Percentiles rank a stretch among this genome's conserved stretches.
Conservation (phyloP, 2,329 filamentous ascomycete species). For the Colletotrichum sp. region DNA sequence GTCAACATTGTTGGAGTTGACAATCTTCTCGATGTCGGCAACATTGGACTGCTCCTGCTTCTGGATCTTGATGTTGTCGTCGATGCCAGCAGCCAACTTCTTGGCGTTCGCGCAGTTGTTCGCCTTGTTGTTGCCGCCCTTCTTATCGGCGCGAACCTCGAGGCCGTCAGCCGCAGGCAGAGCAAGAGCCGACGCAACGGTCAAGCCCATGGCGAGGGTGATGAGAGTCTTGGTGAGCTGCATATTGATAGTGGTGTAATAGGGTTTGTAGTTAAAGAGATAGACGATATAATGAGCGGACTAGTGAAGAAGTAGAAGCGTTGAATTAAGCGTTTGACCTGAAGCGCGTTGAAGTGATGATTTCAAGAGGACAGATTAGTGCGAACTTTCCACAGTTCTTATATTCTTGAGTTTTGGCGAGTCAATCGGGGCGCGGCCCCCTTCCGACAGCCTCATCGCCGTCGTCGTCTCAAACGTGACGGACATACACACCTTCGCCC, state of each 20-base stretch:
- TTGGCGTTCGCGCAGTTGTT: constrained; percentile 19
- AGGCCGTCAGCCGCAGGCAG: background rate
- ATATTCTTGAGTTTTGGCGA: background rate
- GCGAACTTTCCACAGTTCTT: background rate
- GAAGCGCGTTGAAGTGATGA: background rate
- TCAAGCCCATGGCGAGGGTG: background rate
- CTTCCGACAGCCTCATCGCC: background rate
- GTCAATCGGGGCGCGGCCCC: background rate
- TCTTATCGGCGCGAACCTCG: background rate
- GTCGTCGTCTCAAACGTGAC: constrained; percentile 6
- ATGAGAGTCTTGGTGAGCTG: background rate
- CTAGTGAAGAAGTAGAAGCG: background rate
- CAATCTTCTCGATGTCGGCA: background rate
- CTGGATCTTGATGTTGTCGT: constrained; percentile 27
- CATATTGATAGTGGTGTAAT: background rate
- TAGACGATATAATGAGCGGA: background rate
- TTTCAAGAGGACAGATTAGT: rapidly evolving
- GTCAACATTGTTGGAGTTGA: constrained; percentile 14
- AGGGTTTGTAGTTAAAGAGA: background rate
- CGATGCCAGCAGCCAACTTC: constrained; percentile 26
- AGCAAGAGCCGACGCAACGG: background rate
- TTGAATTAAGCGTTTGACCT: background rate
- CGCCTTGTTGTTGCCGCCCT: background rate
- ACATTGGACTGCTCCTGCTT: constrained; percentile 24
- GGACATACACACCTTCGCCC: background rate